A percentile compares a stretch with the other conserved stretches of the same genome.
phyloP scores from a whole-genome alignment of 371 early-diverging fungal species.

The Choanephora cucurbitarum region DNA sequence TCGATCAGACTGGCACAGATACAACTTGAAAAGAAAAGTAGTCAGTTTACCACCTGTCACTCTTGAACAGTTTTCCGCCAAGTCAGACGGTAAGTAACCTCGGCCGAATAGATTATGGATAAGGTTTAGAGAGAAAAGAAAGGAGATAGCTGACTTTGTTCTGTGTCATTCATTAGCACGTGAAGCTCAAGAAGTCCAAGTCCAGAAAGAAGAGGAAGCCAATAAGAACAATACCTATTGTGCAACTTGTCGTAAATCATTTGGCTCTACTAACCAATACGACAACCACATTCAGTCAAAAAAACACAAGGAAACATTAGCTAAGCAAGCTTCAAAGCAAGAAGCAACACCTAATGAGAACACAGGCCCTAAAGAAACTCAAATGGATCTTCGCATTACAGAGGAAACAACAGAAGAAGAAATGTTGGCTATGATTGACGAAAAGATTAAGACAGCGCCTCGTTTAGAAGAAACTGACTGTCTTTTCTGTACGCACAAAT shows the following conservation, averaged over 20 bases:
- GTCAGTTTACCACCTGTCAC: constrained; percentile 78
- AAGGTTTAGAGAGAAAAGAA: background rate
- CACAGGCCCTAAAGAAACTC: constrained; percentile 13
- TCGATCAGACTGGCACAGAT: constrained; percentile 85
- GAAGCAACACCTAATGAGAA: constrained; percentile 2
- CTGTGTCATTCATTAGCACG: no score
- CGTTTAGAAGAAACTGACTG: constrained; percentile 75
- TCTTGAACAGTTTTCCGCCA: constrained; percentile 66
- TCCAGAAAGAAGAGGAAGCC: constrained; percentile 22
- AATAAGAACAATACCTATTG: constrained; percentile 37
- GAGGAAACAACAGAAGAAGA: constrained; percentile 51
- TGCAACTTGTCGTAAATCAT: constrained; percentile 64
- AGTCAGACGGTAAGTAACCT: constrained; percentile 38
- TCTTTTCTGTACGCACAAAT: constrained; percentile 76
- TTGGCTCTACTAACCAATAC: constrained; percentile 79
- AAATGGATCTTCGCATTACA: constrained; percentile 55
- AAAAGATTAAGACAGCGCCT: constrained; percentile 68
- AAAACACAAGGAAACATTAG: constrained; percentile 87
- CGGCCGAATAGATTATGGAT: background rate
- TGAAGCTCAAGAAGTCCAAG: constrained; percentile 34
- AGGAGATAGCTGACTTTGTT: background rate
- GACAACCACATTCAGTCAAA: constrained; percentile 86
- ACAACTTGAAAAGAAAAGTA: constrained; percentile 88
- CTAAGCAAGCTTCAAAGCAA: constrained; percentile 33
- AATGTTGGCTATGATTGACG: constrained; percentile 62